phyloP scores from a whole-genome alignment of 805 yeast species.

The Wickerhamomyces pijperi region DNA sequence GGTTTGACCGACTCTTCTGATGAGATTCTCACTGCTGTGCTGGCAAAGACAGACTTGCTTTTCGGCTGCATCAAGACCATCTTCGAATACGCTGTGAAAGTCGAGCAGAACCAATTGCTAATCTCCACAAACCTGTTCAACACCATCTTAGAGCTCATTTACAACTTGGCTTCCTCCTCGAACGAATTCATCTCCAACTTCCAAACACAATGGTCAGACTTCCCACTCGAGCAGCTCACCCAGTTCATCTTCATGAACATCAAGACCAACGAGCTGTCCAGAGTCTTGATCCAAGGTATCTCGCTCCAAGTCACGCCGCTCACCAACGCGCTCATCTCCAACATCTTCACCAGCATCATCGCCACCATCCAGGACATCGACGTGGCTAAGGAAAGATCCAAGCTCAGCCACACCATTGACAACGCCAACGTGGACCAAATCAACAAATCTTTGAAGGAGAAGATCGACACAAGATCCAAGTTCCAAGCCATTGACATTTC shows the following conservation, averaged over 20 bases:
- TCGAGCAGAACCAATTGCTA: conserved; percentile 16
- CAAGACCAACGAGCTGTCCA: conserved; percentile 21
- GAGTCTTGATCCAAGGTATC: conserved; percentile 26
- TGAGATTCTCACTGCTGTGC: conserved; percentile 37
- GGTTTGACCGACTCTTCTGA: conserved; percentile 57
- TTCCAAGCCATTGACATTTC: conserved; percentile 59
- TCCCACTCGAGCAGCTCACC: conserved; percentile 8
- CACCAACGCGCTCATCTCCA: conserved; percentile 12
- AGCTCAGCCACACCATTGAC: conserved; percentile 19
- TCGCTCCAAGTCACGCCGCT: conserved; percentile 25
- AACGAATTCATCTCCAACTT: conserved; percentile 31
- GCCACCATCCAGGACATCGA: conserved; percentile 21
- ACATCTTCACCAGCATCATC: conserved; percentile 17
- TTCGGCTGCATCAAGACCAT: conserved; percentile 19
- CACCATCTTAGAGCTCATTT: conserved; percentile 43
- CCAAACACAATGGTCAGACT: conserved; percentile 7
- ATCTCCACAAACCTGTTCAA: conserved; percentile 36
- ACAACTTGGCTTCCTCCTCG: conserved; percentile 52
- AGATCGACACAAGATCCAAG: conserved; percentile 35
- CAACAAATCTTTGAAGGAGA: conserved; percentile 27
- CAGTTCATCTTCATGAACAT: conserved; percentile 5
- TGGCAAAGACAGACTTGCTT: conserved; percentile 15
- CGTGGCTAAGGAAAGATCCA: conserved; percentile 20
- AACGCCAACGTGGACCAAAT: conserved; percentile 20
- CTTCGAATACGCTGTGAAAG: conserved; percentile 18